Percentiles rank a stretch among this genome's conserved stretches.
These are phyloP conservation scores for Apiotrichum mycotoxinovorans DNA, from an alignment of 1,284 basidiomycete genomes.

Conservation along the genomic window DNA sequence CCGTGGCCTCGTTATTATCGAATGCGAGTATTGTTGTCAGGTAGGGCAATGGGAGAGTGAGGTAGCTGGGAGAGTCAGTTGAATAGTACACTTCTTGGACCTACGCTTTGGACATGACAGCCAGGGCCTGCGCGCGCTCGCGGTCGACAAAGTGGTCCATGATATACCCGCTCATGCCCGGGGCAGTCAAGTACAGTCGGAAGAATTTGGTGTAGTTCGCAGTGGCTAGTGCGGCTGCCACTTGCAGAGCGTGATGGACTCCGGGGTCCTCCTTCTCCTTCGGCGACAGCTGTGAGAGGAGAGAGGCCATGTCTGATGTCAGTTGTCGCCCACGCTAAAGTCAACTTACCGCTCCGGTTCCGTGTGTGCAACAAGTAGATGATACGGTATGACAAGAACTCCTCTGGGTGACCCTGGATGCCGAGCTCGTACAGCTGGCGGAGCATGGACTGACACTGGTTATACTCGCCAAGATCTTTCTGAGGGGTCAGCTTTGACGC, in stretches of 20 bases:
- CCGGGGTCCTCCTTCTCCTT: conserved; percentile 75
- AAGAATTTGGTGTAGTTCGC: conserved; percentile 95
- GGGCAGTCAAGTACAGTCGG: conserved; percentile 74
- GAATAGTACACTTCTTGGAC: conserved; percentile 41
- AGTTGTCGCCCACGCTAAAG: conserved; percentile 1
- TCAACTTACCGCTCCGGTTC: conserved; percentile 77
- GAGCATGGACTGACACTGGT: conserved; percentile 91
- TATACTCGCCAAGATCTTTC: conserved; percentile 98
- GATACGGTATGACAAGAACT: conserved; percentile 97
- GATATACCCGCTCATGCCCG: conserved; percentile 97
- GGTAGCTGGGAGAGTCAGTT: conserved; percentile 60
- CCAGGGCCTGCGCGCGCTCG: conserved; percentile 80
- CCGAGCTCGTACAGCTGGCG: conserved; percentile 88
- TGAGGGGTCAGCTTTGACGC: conserved; percentile 43
- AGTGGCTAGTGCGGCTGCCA: conserved; percentile 81
- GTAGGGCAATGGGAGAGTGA: conserved; percentile 70
- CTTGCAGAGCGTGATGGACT: conserved; percentile 82
- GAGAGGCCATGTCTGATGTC: conserved; percentile 79
- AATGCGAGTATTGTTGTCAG: conserved; percentile 80
- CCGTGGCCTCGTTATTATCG: conserved; percentile 62
- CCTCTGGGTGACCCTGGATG: conserved; percentile 82
- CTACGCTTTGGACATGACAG: conserved; percentile 87
- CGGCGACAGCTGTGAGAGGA: conserved; percentile 90
- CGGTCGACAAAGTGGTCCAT: conserved; percentile 98
- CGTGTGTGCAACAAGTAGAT: conserved; percentile 91